phyloP scores from a whole-genome alignment of 768 basidiomycete genomes.

The Calocera cornea region DNA sequence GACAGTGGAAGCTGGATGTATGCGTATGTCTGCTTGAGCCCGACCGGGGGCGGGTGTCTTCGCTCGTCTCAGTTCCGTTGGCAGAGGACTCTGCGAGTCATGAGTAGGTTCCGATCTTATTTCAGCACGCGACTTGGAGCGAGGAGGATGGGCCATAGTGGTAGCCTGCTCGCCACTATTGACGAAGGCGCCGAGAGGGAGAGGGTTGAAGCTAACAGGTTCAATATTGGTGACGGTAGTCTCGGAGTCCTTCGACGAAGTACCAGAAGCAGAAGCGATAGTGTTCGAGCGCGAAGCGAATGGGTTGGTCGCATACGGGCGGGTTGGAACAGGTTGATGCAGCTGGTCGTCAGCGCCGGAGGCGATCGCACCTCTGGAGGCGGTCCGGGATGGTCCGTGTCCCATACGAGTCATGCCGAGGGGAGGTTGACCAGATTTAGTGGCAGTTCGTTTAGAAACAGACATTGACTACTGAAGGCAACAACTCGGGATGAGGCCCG shows the following conservation, averaged over 20 bases:
- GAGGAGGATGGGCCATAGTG: neutral
- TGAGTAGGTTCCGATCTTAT: neutral
- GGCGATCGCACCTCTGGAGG: neutral
- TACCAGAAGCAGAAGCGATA: neutral
- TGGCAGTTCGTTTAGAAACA: neutral
- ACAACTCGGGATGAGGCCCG: neutral
- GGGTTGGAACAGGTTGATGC: neutral
- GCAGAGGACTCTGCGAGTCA: neutral
- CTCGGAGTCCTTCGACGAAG: neutral
- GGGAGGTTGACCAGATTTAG: neutral
- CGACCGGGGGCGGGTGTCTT: neutral
- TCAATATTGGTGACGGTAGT: neutral
- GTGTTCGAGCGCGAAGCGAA: neutral
- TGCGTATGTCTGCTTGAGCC: neutral
- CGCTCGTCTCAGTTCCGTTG: neutral
- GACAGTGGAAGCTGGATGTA: neutral
- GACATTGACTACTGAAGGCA: neutral
- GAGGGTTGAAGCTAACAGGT: neutral
- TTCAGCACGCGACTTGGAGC: neutral
- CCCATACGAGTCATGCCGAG: neutral
- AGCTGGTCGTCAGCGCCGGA: neutral
- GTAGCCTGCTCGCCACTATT: neutral
- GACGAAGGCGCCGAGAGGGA: neutral
- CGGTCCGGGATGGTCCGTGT: neutral
- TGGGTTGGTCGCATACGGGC: neutral